Conservation (phyloP, 1,284 basidiomycete species). For the Meripilus lineatus region DNA sequence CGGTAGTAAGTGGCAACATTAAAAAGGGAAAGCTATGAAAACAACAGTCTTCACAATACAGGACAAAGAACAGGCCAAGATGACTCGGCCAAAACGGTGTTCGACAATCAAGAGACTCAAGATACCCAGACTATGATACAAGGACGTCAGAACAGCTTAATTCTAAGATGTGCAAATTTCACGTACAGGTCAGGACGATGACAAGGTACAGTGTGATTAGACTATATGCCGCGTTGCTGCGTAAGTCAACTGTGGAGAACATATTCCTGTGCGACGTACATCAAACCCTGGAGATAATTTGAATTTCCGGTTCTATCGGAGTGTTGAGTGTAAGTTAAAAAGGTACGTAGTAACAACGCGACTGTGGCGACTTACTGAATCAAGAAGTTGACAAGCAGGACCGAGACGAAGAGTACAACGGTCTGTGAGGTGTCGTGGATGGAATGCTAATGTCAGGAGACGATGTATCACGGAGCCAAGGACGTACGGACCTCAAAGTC, state of each 20-base stretch:
- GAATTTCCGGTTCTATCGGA: conserved; percentile 66
- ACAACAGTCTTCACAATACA: too few species aligned
- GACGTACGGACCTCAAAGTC: conserved; percentile 73
- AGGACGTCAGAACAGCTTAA: background rate
- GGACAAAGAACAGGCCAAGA: too few species aligned
- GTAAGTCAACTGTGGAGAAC: conserved; percentile 47
- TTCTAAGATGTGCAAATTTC: too few species aligned
- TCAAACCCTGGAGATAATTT: conserved; percentile 86
- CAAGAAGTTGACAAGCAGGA: conserved; percentile 77
- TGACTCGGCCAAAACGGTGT: too few species aligned
- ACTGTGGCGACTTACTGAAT: conserved; percentile 50
- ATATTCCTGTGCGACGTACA: conserved; percentile 60
- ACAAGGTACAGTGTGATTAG: conserved; percentile 28
- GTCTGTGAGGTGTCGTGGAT: conserved; percentile 52
- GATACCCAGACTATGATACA: conserved; percentile 32
- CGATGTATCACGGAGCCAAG: too few species aligned
- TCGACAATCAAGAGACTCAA: too few species aligned
- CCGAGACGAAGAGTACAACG: conserved; percentile 79
- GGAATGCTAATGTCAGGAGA: conserved; percentile 10
- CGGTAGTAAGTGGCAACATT: too few species aligned
- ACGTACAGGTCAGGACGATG: conserved; percentile 27
- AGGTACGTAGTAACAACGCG: background rate
- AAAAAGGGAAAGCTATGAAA: too few species aligned
- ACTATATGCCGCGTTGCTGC: conserved; percentile 6
- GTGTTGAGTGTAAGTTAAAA: background rate